These are phyloP conservation scores for Leucoagaricus sp. DNA, from an alignment of 1,284 basidiomycete genomes.

Conservation along the genomic window DNA sequence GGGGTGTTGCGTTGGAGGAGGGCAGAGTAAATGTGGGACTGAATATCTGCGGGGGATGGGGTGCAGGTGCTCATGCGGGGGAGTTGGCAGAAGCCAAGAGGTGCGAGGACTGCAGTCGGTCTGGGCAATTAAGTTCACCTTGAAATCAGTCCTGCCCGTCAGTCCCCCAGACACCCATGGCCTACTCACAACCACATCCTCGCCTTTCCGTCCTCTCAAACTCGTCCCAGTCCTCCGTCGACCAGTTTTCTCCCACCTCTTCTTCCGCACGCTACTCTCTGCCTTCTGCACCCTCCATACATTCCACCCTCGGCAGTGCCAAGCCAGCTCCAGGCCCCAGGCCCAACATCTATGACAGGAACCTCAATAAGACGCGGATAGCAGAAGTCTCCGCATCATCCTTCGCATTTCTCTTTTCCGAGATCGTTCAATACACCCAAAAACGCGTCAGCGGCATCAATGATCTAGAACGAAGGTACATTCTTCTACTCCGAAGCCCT, in stretches of 20 bases:
- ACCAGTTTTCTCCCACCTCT: constrained; percentile 62
- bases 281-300: constrained; percentile 52
- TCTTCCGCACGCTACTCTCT: constrained; percentile 70
- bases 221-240: constrained; percentile 63
- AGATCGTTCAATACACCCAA: constrained; percentile 94
- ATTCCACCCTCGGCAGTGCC: constrained; percentile 41
- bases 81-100: constrained; percentile 21
- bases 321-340: constrained; percentile 42
- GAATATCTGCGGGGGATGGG: constrained; percentile 51
- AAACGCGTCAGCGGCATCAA: constrained; percentile 92
- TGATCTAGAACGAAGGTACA: constrained; percentile 85
- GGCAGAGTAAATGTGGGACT: constrained; percentile 73
- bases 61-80: constrained; percentile 31
- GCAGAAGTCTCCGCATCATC: constrained; percentile 82
- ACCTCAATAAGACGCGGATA: constrained; percentile 79
- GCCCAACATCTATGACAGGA: constrained; percentile 83
- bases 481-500: constrained; percentile 2
- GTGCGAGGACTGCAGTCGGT: constrained; percentile 22
- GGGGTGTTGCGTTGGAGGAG: constrained; percentile 73
- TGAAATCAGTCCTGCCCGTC: neutral
- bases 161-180: constrained; percentile 35
- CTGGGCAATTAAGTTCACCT: constrained; percentile 12
- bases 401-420: constrained; percentile 89
- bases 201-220: constrained; percentile 70
- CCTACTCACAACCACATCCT: constrained; percentile 61